These are phyloP conservation scores for Phlebopus sp. DNA, from an alignment of 1,284 basidiomycete species.

Conservation along the genomic window DNA sequence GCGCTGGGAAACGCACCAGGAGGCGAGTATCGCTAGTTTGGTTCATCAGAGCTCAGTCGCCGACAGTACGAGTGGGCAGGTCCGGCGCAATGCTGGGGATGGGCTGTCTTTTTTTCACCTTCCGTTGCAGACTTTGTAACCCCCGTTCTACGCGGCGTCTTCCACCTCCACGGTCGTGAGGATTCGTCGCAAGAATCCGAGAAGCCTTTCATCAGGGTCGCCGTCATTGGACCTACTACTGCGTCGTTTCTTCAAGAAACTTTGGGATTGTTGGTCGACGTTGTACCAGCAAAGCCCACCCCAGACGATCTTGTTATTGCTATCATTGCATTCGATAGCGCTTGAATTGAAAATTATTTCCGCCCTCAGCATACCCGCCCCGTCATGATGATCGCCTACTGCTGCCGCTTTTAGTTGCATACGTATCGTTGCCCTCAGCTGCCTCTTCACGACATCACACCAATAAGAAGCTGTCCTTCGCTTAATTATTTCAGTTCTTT, in stretches of 20 bases:
- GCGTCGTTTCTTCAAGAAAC: constrained; percentile 46
- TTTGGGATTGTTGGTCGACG: constrained; percentile 49
- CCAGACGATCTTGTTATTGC: constrained; percentile 48
- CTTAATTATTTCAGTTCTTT: not conserved
- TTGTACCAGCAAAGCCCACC: constrained; percentile 52
- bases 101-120: constrained; percentile 76
- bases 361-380: not conserved
- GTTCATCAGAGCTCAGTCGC: not conserved
- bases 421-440: constrained; percentile 1
- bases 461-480: not conserved
- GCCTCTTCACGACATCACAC: constrained; percentile 3
- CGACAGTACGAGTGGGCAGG: constrained; percentile 2
- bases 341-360: not conserved
- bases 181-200: not conserved
- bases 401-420: not conserved
- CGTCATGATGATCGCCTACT: not conserved
- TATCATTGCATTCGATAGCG: constrained; percentile 28
- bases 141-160: constrained; percentile 48
- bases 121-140: constrained; percentile 60
- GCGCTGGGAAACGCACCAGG: constrained; percentile 30
- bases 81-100: constrained; percentile 41
- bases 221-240: constrained; percentile 70
- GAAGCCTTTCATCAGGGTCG: constrained; percentile 35
- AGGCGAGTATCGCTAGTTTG: constrained; percentile 23
- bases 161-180: constrained; percentile 29